A percentile compares a stretch with the other conserved stretches of the same genome.
These are phyloP conservation scores for Ensete glaucum DNA, from an alignment of 176 grass and related monocot species.

Conservation along the genomic window DNA sequence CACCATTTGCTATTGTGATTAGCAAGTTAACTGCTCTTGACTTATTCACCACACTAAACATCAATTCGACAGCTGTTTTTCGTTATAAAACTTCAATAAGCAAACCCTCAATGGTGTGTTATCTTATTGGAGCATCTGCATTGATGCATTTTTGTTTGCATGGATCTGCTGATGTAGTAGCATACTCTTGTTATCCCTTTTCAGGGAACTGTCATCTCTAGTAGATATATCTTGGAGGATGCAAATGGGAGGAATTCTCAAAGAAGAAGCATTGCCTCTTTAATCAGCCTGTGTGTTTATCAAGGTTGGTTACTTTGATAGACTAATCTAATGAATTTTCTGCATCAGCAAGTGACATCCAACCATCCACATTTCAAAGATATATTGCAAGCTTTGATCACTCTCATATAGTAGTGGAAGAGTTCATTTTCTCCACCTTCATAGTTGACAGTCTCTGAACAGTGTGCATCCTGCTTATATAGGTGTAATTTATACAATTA, in stretches of 20 bases:
- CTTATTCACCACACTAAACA: neutral
- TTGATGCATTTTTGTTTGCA: neutral
- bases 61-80: neutral
- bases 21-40: no score
- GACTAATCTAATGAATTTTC: neutral
- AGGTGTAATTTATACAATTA: no score
- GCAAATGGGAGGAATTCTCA: constrained; percentile 65
- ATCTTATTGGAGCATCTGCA: neutral
- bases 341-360: neutral
- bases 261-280: constrained; percentile 50
- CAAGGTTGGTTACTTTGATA: neutral
- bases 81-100: neutral
- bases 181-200: constrained; percentile 21
- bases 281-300: neutral
- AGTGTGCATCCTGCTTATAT: no score
- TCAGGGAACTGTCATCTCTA: constrained; percentile 61
- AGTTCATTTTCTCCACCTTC: no score
- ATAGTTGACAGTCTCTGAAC: no score
- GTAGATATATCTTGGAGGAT: constrained; percentile 82
- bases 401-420: no score
- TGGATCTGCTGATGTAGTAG: neutral
- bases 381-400: neutral
- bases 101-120: neutral
- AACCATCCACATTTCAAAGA: neutral
- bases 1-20: no score